phyloP scores from a whole-genome alignment of 2,329 filamentous ascomycete genomes.

The Colletotrichum aenigma region DNA sequence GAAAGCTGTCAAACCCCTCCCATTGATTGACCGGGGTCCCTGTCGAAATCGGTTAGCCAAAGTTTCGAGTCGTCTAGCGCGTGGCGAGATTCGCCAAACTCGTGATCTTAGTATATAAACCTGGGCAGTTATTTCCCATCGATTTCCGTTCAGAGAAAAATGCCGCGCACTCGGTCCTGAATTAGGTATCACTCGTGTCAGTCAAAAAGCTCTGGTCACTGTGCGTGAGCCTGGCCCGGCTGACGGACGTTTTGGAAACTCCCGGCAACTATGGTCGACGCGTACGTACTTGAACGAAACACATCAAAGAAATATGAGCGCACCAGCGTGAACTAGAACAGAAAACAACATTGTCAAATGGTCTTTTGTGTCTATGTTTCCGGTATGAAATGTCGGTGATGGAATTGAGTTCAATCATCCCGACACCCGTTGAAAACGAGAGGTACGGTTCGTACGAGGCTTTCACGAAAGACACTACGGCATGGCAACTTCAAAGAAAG shows the following conservation, averaged over 20 bases:
- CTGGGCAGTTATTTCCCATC: background rate
- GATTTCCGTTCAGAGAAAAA: background rate
- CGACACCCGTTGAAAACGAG: rapidly evolving
- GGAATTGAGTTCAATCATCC: rapidly evolving
- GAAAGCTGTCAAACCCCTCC: background rate
- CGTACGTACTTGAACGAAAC: background rate
- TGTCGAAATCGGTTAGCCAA: background rate
- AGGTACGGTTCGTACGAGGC: background rate
- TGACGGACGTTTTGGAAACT: background rate
- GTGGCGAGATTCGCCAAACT: background rate
- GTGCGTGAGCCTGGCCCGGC: background rate
- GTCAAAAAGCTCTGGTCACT: background rate
- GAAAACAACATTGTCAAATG: background rate
- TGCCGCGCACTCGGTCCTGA: background rate
- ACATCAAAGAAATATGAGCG: background rate
- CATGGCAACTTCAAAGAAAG: background rate
- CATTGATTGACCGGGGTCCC: background rate
- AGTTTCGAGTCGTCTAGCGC: background rate
- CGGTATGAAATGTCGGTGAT: background rate
- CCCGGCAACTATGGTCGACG: background rate
- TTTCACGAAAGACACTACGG: background rate
- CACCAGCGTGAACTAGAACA: rapidly evolving
- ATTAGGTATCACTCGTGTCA: background rate
- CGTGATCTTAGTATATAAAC: background rate
- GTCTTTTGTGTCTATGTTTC: background rate